phyloP scores from a whole-genome alignment of 306 rosid species.

The Amphicarpaea edgeworthii region DNA sequence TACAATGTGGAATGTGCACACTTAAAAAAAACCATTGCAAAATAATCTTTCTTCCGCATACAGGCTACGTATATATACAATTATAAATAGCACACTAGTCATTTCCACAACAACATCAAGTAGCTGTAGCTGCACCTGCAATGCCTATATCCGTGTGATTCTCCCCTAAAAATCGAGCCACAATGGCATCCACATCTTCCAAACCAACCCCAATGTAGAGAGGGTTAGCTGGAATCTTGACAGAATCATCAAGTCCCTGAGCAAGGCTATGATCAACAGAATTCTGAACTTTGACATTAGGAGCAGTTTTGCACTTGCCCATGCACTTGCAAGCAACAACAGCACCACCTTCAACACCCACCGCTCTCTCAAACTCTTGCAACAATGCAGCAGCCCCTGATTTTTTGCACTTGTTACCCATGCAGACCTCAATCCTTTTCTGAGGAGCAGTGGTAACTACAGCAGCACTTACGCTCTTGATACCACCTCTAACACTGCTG shows the following conservation, averaged over 20 bases:
- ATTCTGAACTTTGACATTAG: conserved; percentile 76
- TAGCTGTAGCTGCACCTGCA: conserved; percentile 40
- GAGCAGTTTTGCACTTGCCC: conserved; percentile 93
- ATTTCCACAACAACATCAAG: neutral
- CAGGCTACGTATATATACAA: conserved; percentile 21
- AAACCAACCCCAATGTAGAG: conserved; percentile 77
- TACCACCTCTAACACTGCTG: conserved; percentile 28
- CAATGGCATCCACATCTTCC: conserved; percentile 77
- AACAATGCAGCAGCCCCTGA: conserved; percentile 71
- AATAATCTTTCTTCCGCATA: neutral
- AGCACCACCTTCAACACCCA: conserved; percentile 66
- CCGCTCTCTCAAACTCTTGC: conserved; percentile 69
- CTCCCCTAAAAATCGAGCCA: conserved; percentile 61
- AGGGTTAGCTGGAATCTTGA: conserved; percentile 61
- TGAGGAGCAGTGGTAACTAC: conserved; percentile 38
- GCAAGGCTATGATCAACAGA: conserved; percentile 41
- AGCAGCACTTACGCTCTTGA: conserved; percentile 21
- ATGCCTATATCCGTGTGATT: conserved; percentile 41
- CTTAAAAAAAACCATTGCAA: neutral
- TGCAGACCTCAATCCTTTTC: conserved; percentile 83
- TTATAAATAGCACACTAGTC: neutral
- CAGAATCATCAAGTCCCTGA: conserved; percentile 52
- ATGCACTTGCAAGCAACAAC: conserved; percentile 88
- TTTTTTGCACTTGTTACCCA: conserved; percentile 85
- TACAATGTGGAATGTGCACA: neutral